Percentiles rank a stretch among this genome's conserved stretches.
phyloP scores from a whole-genome alignment of 2,329 filamentous ascomycete genomes.

The Beauveria australis region DNA sequence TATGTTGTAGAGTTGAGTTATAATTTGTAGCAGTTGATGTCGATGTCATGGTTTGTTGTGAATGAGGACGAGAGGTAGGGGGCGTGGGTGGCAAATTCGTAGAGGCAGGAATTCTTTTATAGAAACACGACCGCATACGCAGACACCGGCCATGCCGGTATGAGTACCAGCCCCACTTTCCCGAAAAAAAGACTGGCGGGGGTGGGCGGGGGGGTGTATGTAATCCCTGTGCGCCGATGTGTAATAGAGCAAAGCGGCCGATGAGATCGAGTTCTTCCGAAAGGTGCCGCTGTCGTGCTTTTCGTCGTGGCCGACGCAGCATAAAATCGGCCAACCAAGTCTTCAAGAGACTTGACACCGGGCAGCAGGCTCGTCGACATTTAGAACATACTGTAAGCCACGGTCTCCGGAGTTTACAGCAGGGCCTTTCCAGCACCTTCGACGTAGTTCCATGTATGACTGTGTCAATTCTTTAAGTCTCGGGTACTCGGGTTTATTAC shows the following conservation, averaged over 20 bases:
- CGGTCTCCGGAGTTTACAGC: not conserved
- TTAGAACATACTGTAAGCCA: not conserved
- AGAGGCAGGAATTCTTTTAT: constrained; percentile 5
- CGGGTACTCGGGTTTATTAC: not conserved
- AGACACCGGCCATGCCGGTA: constrained; percentile 6
- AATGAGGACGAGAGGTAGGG: constrained; percentile 3
- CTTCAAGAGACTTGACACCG: not conserved
- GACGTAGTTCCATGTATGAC: not conserved
- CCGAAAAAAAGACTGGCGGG: not conserved
- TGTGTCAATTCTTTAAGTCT: not conserved
- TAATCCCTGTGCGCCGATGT: not conserved
- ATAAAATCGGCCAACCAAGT: not conserved
- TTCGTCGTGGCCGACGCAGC: not conserved
- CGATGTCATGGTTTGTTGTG: constrained; percentile 8
- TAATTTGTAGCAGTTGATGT: not conserved
- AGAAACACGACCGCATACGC: not conserved
- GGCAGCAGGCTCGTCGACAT: not conserved
- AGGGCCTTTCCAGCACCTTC: not conserved
- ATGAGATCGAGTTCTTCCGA: constrained; percentile 9
- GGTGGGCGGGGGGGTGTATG: not conserved
- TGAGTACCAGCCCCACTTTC: not conserved
- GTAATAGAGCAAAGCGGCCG: constrained; percentile 1
- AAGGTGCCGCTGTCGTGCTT: constrained; percentile 2
- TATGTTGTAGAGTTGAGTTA: not conserved
- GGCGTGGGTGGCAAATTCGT: constrained; percentile 10